Evolutionary conservation across 768 basidiomycete genomes (phyloP), one percentile per base, ranked within the genome.

Genomic region (Calocybe gangraenosa): DNA sequence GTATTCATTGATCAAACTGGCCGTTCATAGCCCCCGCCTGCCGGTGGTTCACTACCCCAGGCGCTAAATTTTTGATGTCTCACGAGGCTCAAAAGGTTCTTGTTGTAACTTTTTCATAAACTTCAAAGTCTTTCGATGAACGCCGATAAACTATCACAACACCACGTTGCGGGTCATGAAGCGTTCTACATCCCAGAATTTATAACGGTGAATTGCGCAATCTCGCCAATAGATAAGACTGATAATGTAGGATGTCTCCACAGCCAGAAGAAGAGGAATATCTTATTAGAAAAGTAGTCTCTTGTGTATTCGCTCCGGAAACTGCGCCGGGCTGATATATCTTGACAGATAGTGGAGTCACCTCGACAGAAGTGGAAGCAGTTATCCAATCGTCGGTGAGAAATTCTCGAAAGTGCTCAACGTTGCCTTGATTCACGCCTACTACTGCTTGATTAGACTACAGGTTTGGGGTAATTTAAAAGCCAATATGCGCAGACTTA

Each of bases 291-390:
- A 93, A 93, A 75, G 91, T 84, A 51, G 63, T 17, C 10, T 17
- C 11, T 28, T 8, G 4, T n/a, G n/a, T 35, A 18, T 55, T 44
- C 44, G 39, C 38, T 45, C 28, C 40, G 37, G 21, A 31, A 32
- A 37, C n/a, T 7, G 14, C 34, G 6, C n/a, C 11, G 25, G 11
- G 11, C 25, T 28, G n/a, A n/a, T n/a, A 28, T 28, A 35, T n/a
- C 13, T 21, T 30, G 36, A 30, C 48, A 94, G 92, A 89, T 94
- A 49, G 58, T 65, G 32, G 87, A 87, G 53, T 78, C 82, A 2
- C 85, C 91, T n/a, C 80, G 78, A 54, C 82, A 79, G 20, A 86
- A 79, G 59, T 94, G 92, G 92, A 92, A 84, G 61, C 76, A 72
- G 10, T 69, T 90, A 9, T 68, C 75, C 3, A 86, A 86, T 52